phyloP scores from a whole-genome alignment of 768 basidiomycete genomes.

The Naganishia antarctica region DNA sequence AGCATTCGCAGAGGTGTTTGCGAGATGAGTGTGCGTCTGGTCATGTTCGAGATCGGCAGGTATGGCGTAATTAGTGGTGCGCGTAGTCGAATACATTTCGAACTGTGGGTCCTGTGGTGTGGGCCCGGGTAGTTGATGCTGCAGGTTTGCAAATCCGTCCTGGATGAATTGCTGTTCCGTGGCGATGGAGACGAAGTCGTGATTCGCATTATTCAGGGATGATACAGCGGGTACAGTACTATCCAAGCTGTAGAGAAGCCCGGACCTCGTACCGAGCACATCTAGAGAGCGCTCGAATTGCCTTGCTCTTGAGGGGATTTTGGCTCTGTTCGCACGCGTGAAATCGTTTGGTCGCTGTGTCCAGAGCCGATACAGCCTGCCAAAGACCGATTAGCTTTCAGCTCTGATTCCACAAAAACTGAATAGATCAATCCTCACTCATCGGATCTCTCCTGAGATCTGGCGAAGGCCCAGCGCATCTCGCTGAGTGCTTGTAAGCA shows the following conservation, averaged over 20 bases:
- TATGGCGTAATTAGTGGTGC: too few relatives aligned
- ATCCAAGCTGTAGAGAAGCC: slow-evolving; percentile 3
- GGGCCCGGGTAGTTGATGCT: too few relatives aligned
- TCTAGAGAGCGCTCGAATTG: not conserved
- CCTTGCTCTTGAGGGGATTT: not conserved
- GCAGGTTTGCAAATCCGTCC: too few relatives aligned
- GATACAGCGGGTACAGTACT: not conserved
- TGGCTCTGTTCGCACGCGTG: too few relatives aligned
- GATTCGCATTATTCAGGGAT: not conserved
- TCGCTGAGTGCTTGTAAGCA: slow-evolving; percentile 72
- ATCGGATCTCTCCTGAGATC: slow-evolving; percentile 59
- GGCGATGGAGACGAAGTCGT: not conserved
- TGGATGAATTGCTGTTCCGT: not conserved
- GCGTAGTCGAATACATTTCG: too few relatives aligned
- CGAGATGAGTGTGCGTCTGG: not conserved
- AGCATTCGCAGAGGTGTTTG: not conserved
- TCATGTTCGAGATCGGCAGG: not conserved
- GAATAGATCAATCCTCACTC: slow-evolving; percentile 34
- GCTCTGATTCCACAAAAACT: not conserved
- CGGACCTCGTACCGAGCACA: not conserved
- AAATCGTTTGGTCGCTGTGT: too few relatives aligned
- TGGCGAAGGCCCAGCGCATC: slow-evolving; percentile 71
- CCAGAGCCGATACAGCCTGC: not conserved
- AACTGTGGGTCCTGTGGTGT: too few relatives aligned
- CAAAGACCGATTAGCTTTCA: not conserved